A percentile compares a stretch with the other conserved stretches of the same genome.
These are phyloP conservation scores for Talaromyces rugulosus DNA, from an alignment of 2,329 filamentous ascomycete species.

Conservation along the genomic window DNA sequence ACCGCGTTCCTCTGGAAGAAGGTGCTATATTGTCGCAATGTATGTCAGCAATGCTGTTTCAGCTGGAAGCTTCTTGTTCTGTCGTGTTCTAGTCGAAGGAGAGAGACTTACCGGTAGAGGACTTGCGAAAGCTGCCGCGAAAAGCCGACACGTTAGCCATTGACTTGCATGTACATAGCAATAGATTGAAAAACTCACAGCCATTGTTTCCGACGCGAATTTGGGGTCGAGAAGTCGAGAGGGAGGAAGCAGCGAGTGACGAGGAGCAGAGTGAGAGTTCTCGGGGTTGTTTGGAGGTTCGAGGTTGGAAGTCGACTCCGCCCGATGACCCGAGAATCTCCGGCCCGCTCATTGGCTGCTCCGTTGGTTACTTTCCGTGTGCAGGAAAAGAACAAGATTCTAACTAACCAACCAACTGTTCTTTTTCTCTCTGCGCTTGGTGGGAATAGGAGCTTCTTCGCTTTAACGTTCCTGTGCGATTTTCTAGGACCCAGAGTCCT, in stretches of 20 bases:
- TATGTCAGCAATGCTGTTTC: conserved; percentile 15
- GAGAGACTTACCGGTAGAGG: conserved; percentile 58
- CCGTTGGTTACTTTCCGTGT: not conserved
- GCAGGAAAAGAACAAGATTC: conserved; percentile 3
- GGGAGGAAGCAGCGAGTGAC: conserved; percentile 14
- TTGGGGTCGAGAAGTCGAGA: not conserved
- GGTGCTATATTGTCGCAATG: conserved; percentile 51
- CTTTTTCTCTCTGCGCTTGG: not conserved
- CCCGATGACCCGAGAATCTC: conserved; percentile 29
- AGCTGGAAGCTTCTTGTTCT: conserved; percentile 4
- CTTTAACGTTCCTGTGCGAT: not conserved
- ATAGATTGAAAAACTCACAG: conserved; percentile 38
- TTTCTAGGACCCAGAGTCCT: not conserved
- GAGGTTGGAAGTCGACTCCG: conserved; percentile 22
- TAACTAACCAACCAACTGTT: not conserved
- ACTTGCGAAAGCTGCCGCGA: conserved; percentile 46
- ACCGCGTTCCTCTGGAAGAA: conserved; percentile 82
- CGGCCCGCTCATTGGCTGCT: conserved; percentile 34
- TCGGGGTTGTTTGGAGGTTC: conserved; percentile 17
- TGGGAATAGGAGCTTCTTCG: not conserved
- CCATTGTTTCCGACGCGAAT: conserved; percentile 46
- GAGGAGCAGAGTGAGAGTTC: conserved; percentile 1
- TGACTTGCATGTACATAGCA: conserved; percentile 5
- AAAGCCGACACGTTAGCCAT: conserved; percentile 23
- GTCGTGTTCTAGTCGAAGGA: conserved; percentile 10